Evolutionary conservation across 2,329 filamentous ascomycete genomes (phyloP), one percentile per base, ranked within the genome.

Genomic region (Fusarium burgessii): DNA sequence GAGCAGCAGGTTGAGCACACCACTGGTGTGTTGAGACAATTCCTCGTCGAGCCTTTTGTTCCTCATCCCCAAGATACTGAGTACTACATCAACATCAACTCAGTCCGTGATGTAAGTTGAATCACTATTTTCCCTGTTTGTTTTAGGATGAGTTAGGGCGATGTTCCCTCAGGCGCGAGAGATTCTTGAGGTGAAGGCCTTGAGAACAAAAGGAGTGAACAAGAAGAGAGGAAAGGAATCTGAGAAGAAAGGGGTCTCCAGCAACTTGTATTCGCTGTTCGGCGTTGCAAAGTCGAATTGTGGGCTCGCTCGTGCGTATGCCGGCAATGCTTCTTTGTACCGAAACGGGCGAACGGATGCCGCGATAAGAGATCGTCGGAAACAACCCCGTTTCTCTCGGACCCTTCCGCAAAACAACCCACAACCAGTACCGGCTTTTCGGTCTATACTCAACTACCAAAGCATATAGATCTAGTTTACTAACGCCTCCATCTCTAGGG

Each of bases 81-180:
- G 86, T 98, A 98, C 88, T 99, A 99, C 87, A 97, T 99, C 88
- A 98, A 98, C 91, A 99, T 99, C 88, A 96, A 98, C 90, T 98
- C 96, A 72, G 95, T 97, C 80, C 93, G 96, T 88, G 96, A 98
- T 91, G 96, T 98, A 91, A 91, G 94, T 91, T 69, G 66, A 62
- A 56, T 61, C 42, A 47, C 60, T 75, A 70, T 77, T 73, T 68
- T 58, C 58, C 71, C 68, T 68, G 68, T 72, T 38, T 68, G 47
- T 73, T 33, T 66, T 55, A 17, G 9, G 40, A n/a, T 52, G 47
- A 41, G 23, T 42, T 42, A 43, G 46, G 35, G 17, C 58, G 36
- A 23, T 47, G 40, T 29, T 65, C 38, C 38, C 38, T 33, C 20
- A 46, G 43, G 46, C 29, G 32, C 36, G 29, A 12, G 49, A 49